These are phyloP conservation scores for Aspergillus melleus DNA, from an alignment of 2,329 filamentous ascomycete species.

Conservation along the genomic window DNA sequence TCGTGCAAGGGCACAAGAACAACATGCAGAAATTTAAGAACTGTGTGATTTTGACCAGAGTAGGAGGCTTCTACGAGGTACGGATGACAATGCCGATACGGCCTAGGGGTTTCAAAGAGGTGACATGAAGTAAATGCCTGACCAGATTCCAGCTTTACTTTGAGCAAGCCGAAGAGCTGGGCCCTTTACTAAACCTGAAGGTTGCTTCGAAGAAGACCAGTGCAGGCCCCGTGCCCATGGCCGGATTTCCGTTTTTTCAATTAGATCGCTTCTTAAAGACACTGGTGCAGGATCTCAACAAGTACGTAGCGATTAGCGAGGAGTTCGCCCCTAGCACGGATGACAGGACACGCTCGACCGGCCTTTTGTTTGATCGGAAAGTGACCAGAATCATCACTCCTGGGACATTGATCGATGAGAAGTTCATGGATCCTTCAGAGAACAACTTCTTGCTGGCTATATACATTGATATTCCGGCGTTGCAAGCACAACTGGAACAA, in stretches of 20 bases:
- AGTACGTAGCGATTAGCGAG: conserved; percentile 91
- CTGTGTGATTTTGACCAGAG: conserved; percentile 86
- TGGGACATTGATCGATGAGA: conserved; percentile 94
- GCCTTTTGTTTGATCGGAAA: conserved; percentile 77
- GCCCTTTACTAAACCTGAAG: conserved; percentile 83
- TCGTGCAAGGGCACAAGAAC: conserved; percentile 79
- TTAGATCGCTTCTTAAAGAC: conserved; percentile 90
- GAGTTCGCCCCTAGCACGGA: conserved; percentile 77
- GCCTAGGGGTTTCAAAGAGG: background rate
- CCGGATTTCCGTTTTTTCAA: conserved; percentile 91
- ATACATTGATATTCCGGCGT: conserved; percentile 51
- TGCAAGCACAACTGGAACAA: conserved; percentile 21
- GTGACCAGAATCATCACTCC: conserved; percentile 89
- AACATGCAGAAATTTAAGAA: conserved; percentile 91
- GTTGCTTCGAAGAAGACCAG: conserved; percentile 78
- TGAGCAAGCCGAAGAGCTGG: conserved; percentile 87
- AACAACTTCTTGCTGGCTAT: conserved; percentile 92
- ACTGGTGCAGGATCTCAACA: conserved; percentile 84
- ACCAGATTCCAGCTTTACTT: conserved; percentile 70
- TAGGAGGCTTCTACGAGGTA: conserved; percentile 92
- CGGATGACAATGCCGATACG: conserved; percentile 1
- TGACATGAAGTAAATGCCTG: conserved; percentile 6
- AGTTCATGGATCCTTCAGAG: conserved; percentile 90
- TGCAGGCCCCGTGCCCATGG: conserved; percentile 81
- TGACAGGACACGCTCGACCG: conserved; percentile 71